Percentiles rank a stretch among this genome's conserved stretches.
These are phyloP conservation scores for Coemansia sp. DNA, from an alignment of 192 early-diverging fungal genomes.

Conservation along the genomic window DNA sequence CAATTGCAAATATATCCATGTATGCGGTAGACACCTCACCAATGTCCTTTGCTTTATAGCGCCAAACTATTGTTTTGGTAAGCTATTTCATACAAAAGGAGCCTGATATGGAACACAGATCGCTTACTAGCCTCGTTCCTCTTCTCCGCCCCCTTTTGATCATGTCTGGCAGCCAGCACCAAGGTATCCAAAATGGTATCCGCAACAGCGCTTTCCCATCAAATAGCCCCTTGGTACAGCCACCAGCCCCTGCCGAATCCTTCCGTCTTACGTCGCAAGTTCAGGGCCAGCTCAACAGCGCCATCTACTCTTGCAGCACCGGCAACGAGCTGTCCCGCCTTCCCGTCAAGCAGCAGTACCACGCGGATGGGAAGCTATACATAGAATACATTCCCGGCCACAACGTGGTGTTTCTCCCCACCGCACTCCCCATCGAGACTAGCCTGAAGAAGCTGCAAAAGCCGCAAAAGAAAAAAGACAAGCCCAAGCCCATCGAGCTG, in stretches of 20 bases:
- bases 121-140: too few relatives aligned
- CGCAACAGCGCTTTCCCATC: too few relatives aligned
- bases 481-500: background rate
- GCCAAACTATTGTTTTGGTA: too few relatives aligned
- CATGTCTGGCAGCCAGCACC: too few relatives aligned
- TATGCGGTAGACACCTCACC: too few relatives aligned
- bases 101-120: too few relatives aligned
- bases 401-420: slow-evolving; percentile 23
- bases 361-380: slow-evolving; percentile 19
- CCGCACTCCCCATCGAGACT: slow-evolving; percentile 2
- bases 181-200: too few relatives aligned
- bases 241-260: background rate
- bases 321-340: slow-evolving; percentile 6
- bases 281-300: slow-evolving; percentile 1
- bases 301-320: slow-evolving; percentile 4
- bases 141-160: too few relatives aligned
- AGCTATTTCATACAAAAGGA: too few relatives aligned
- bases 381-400: slow-evolving; percentile 27
- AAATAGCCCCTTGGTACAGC: too few relatives aligned
- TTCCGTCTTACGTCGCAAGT: slow-evolving; percentile 13
- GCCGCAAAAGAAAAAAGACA: background rate
- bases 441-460: background rate
- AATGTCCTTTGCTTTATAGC: too few relatives aligned
- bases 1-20: too few relatives aligned
- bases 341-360: slow-evolving; percentile 18